Evolutionary conservation across 805 yeast species (phyloP).

Genomic region (Dipodascus albidus): DNA sequence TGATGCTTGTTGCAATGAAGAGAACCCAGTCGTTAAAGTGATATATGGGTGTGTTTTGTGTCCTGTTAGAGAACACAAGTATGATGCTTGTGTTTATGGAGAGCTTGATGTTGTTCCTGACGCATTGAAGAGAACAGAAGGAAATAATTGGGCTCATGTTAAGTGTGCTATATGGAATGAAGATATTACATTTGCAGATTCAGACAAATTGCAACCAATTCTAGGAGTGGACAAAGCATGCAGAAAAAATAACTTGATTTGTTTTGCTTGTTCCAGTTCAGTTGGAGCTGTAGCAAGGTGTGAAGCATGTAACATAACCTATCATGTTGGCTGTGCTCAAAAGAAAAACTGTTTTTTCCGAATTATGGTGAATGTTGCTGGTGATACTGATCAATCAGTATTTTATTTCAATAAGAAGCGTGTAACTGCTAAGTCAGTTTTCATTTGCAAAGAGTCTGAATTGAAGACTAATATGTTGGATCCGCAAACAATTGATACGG

Average conservation of each 20-base stretch:
- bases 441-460: neutral
- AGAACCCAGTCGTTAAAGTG: constrained; percentile 46
- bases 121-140: constrained; percentile 54
- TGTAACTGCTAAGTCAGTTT: neutral
- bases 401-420: neutral
- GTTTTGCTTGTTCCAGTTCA: constrained; percentile 29
- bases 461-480: neutral
- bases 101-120: constrained; percentile 38
- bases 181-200: constrained; percentile 33
- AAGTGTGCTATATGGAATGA: constrained; percentile 52
- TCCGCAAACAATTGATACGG: neutral
- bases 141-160: constrained; percentile 70
- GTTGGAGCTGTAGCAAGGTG: constrained; percentile 40
- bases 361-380: constrained; percentile 40
- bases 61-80: constrained; percentile 37
- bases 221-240: constrained; percentile 26
- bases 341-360: constrained; percentile 24
- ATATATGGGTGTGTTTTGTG: constrained; percentile 61
- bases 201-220: constrained; percentile 36
- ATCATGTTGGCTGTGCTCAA: constrained; percentile 53
- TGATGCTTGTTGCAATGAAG: constrained; percentile 64
- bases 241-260: constrained; percentile 24
- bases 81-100: constrained; percentile 35
- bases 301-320: constrained; percentile 29
- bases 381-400: constrained; percentile 14